Conservation (phyloP, 306 rosid genomes). For the Psophocarpus tetragonolobus region DNA sequence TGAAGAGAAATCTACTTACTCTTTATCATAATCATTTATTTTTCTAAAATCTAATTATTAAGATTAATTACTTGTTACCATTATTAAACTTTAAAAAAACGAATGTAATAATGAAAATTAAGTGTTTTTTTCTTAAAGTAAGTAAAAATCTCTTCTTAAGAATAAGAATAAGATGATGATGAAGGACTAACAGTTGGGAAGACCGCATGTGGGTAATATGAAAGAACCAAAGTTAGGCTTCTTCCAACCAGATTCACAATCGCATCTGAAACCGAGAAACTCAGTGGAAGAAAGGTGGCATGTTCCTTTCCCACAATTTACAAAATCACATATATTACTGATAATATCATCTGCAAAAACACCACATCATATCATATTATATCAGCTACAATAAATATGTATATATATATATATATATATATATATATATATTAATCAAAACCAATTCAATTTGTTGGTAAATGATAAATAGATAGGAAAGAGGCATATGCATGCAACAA, state of each 20-base stretch:
- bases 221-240: not conserved
- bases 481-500: no score
- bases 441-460: not conserved
- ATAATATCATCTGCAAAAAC: conserved; percentile 17
- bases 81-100: no score
- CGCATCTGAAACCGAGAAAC: conserved; percentile 4
- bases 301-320: conserved; percentile 46
- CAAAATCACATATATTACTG: conserved; percentile 6
- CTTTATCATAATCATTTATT: no score
- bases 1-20: no score
- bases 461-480: not conserved
- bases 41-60: no score
- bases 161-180: not conserved
- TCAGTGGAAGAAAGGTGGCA: not conserved
- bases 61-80: no score
- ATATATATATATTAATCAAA: not conserved
- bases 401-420: no score
- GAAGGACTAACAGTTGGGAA: conserved; percentile 43
- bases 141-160: no score
- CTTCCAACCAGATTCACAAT: conserved; percentile 48
- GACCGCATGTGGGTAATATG: conserved; percentile 22
- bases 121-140: no score
- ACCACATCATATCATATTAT: not conserved
- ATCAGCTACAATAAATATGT: not conserved
- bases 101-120: no score